These are phyloP conservation scores for Hypoxylon sp. DNA, from an alignment of 2,329 filamentous ascomycete genomes.

Conservation along the genomic window DNA sequence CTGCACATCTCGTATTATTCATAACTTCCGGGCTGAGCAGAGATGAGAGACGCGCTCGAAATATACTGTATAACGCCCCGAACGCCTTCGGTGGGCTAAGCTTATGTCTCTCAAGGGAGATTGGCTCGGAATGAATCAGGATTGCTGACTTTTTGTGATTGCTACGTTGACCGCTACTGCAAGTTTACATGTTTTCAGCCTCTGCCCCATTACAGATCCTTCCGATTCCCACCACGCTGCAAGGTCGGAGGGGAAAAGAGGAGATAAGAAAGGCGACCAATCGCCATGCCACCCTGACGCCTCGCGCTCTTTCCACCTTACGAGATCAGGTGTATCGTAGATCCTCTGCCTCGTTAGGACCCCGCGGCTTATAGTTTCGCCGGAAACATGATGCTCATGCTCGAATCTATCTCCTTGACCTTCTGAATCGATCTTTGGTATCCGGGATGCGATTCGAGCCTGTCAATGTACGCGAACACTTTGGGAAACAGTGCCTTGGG, in stretches of 20 bases:
- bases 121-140: slow-evolving; percentile 18
- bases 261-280: slow-evolving; percentile 5
- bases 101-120: slow-evolving; percentile 9
- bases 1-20: no score
- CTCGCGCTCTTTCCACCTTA: no score
- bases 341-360: background rate
- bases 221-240: background rate
- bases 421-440: slow-evolving; percentile 58
- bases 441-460: slow-evolving; percentile 56
- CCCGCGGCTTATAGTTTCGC: slow-evolving; percentile 1
- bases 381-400: slow-evolving; percentile 44
- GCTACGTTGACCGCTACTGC: slow-evolving; percentile 31
- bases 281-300: background rate
- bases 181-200: slow-evolving; percentile 11
- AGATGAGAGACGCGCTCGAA: slow-evolving; percentile 4
- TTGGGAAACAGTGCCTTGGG: slow-evolving; percentile 53
- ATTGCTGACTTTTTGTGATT: background rate
- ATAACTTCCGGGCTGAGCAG: background rate
- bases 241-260: no score
- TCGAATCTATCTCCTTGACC: slow-evolving; percentile 59
- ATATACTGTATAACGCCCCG: slow-evolving; percentile 15
- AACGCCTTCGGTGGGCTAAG: background rate
- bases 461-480: slow-evolving; percentile 56
- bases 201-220: slow-evolving; percentile 12
- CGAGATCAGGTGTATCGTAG: background rate